These are phyloP conservation scores for Phaeoacremonium minimum DNA, from an alignment of 2,329 filamentous ascomycete genomes.

Conservation along the genomic window DNA sequence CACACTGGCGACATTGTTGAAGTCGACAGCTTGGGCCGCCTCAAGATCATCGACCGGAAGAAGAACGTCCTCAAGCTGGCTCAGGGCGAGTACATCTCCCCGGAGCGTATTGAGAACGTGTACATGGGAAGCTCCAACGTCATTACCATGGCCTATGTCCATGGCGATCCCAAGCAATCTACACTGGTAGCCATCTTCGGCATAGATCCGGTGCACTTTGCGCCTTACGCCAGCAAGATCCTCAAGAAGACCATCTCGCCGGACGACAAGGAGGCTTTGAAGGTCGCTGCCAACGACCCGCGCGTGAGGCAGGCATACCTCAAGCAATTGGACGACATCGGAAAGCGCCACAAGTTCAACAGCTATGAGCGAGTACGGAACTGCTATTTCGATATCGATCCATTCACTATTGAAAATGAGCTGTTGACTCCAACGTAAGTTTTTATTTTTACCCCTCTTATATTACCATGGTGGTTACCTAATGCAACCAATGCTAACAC, in stretches of 20 bases:
- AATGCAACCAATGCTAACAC: constrained; percentile 5
- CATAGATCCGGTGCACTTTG: constrained; percentile 79
- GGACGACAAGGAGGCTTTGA: constrained; percentile 63
- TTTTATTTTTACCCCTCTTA: not conserved
- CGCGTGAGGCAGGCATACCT: constrained; percentile 72
- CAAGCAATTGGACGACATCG: constrained; percentile 74
- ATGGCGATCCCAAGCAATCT: constrained; percentile 81
- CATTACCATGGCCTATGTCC: constrained; percentile 78
- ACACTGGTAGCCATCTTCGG: constrained; percentile 84
- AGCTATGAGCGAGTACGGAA: constrained; percentile 81
- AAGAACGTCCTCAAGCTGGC: constrained; percentile 99
- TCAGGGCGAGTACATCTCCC: constrained; percentile 96
- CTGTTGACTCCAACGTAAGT: constrained; percentile 83
- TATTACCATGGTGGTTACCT: not conserved
- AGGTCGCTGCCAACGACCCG: constrained; percentile 61
- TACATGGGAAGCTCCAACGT: constrained; percentile 78
- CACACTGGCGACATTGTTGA: constrained; percentile 88
- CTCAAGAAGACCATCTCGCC: constrained; percentile 62
- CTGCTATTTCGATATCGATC: constrained; percentile 73
- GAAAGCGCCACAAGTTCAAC: constrained; percentile 82
- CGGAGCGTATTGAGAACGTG: constrained; percentile 94
- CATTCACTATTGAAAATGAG: constrained; percentile 91
- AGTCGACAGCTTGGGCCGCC: constrained; percentile 79
- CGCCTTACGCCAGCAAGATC: constrained; percentile 72
- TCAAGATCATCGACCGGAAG: constrained; percentile 91